These are phyloP conservation scores for Neofusicoccum umdonicola DNA, from an alignment of 2,329 filamentous ascomycete species.

Conservation along the genomic window DNA sequence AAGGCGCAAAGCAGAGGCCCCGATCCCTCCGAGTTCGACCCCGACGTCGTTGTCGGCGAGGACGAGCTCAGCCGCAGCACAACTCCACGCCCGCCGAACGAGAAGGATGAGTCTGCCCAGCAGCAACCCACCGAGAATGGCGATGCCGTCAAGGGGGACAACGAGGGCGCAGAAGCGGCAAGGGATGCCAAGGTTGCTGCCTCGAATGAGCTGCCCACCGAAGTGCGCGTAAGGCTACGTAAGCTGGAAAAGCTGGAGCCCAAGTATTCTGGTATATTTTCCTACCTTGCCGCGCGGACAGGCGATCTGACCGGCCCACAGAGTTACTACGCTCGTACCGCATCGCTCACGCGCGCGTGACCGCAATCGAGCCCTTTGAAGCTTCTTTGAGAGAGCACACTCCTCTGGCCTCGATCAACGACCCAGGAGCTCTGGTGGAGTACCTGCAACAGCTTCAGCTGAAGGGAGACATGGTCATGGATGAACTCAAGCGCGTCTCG, in stretches of 20 bases:
- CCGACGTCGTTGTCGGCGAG: conserved; percentile 82
- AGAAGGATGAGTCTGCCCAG: conserved; percentile 28
- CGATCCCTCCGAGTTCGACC: conserved; percentile 85
- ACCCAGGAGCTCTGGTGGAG: conserved; percentile 80
- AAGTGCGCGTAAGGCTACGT: conserved; percentile 71
- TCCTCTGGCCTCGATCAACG: conserved; percentile 81
- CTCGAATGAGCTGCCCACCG: conserved; percentile 64
- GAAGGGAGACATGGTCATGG: conserved; percentile 88
- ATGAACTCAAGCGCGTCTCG: conserved; percentile 85
- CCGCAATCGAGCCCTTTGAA: conserved; percentile 90
- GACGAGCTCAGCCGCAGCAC: conserved; percentile 62
- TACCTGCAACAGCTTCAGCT: conserved; percentile 84
- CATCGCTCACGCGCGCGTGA: conserved; percentile 81
- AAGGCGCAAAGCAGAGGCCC: conserved; percentile 57
- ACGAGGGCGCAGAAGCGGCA: conserved; percentile 27
- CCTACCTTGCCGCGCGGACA: background rate
- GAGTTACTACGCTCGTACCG: conserved; percentile 90
- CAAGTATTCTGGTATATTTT: conserved; percentile 71
- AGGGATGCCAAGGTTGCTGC: conserved; percentile 28
- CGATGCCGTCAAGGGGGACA: conserved; percentile 30
- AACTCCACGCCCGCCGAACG: conserved; percentile 55
- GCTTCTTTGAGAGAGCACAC: conserved; percentile 88
- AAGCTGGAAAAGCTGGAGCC: conserved; percentile 88
- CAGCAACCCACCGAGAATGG: conserved; percentile 23
- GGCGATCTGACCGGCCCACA: conserved; percentile 32